Conservation (phyloP, 768 basidiomycete genomes). For the Mycena latifolia region DNA sequence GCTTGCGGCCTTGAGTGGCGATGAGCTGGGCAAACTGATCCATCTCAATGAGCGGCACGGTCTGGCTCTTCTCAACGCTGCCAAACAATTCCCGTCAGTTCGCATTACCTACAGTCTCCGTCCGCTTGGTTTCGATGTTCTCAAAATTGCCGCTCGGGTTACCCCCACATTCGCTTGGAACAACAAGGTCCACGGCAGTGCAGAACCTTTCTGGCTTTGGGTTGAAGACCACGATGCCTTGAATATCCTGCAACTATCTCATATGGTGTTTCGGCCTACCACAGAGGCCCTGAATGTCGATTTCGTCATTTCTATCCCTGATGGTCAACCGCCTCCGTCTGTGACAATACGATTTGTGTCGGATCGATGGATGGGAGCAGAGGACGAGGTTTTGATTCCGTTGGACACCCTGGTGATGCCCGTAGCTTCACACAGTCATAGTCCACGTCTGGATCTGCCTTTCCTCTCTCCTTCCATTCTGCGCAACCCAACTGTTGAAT, state of each 20-base stretch:
- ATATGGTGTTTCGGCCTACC: conserved; percentile 77
- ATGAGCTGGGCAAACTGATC: conserved; percentile 81
- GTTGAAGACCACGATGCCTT: conserved; percentile 87
- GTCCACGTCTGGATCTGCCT: conserved; percentile 78
- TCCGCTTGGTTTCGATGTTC: conserved; percentile 87
- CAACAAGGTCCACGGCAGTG: conserved; percentile 74
- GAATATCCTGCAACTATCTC: conserved; percentile 85
- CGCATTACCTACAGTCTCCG: conserved; percentile 75
- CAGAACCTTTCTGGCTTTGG: conserved; percentile 97
- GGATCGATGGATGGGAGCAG: conserved; percentile 94
- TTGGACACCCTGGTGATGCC: conserved; percentile 87
- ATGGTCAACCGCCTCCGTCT: conserved; percentile 67
- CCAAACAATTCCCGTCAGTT: conserved; percentile 86
- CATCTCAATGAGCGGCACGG: conserved; percentile 92
- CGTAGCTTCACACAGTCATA: conserved; percentile 62
- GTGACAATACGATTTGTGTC: conserved; percentile 86
- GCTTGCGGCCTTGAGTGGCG: conserved; percentile 73
- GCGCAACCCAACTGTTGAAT: conserved; percentile 58
- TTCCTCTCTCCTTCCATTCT: conserved; percentile 73
- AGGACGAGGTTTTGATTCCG: conserved; percentile 74
- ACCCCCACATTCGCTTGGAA: conserved; percentile 85
- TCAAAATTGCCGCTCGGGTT: conserved; percentile 79
- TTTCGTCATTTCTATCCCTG: conserved; percentile 84
- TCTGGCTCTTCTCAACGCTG: conserved; percentile 79
- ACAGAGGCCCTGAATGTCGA: conserved; percentile 73